phyloP scores from a whole-genome alignment of 768 basidiomycete species.

The Russula virescens region DNA sequence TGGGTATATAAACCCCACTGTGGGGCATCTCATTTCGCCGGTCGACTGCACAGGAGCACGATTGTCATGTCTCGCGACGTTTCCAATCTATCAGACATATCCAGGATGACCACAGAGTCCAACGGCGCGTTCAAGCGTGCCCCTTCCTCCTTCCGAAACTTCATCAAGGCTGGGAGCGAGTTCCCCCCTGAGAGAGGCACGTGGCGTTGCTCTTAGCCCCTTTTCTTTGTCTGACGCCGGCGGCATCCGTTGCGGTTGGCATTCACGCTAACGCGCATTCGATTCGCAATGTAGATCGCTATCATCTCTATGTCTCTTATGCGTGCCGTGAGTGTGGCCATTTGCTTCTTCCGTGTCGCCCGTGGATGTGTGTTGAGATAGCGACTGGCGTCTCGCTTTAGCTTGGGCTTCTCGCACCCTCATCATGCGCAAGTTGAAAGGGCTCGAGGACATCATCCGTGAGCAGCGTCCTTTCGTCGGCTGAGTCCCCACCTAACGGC shows the following conservation, averaged over 20 bases:
- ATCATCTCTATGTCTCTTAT: conserved; percentile 86
- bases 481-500: not conserved
- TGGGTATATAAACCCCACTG: not conserved
- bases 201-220: conserved; percentile 19
- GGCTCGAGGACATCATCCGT: conserved; percentile 81
- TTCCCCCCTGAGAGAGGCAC: conserved; percentile 74
- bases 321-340: conserved; percentile 61
- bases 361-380: too few relatives aligned
- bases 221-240: not conserved
- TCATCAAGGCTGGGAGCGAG: conserved; percentile 49
- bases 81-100: conserved; percentile 44
- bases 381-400: conserved; percentile 25
- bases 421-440: conserved; percentile 88
- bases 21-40: too few relatives aligned
- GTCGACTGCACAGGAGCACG: not conserved
- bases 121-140: conserved; percentile 66
- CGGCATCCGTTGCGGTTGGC: too few relatives aligned
- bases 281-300: conserved; percentile 57
- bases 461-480: conserved; percentile 28
- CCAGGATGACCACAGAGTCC: conserved; percentile 44
- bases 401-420: conserved; percentile 93
- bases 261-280: too few relatives aligned
- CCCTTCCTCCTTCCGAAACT: conserved; percentile 48
- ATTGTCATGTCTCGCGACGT: conserved; percentile 27
- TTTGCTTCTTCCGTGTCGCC: not conserved